Conservation (phyloP, 495 filamentous ascomycete genomes). For the Trichoderma gamsii region DNA sequence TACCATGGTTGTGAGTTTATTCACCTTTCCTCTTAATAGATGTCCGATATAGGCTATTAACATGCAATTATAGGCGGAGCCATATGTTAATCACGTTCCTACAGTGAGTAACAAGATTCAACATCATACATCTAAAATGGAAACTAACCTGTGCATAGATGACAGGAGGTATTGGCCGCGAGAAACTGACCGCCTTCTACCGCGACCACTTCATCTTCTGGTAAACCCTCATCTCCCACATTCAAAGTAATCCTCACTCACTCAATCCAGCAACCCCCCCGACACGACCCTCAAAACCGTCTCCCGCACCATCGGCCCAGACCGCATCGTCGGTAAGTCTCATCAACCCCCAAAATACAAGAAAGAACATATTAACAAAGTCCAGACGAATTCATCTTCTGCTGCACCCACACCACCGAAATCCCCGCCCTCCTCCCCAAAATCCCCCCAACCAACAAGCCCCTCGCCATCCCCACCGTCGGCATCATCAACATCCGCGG, state of each 20-base stretch:
- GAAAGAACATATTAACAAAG: too few relatives aligned
- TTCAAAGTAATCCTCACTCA: neutral
- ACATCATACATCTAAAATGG: neutral
- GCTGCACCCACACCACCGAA: constrained; percentile 55
- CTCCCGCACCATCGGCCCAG: constrained; percentile 59
- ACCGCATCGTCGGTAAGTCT: constrained; percentile 38
- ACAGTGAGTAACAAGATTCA: constrained; percentile 25
- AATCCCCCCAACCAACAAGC: constrained; percentile 61
- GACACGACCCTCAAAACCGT: constrained; percentile 64
- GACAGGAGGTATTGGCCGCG: constrained; percentile 68
- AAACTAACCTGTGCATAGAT: constrained; percentile 19
- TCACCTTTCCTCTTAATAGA: neutral
- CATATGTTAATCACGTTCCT: constrained; percentile 56
- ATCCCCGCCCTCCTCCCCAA: constrained; percentile 45
- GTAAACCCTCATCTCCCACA: neutral
- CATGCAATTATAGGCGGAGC: constrained; percentile 33
- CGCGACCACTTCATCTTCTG: constrained; percentile 62
- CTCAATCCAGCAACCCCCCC: constrained; percentile 48
- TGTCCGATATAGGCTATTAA: neutral
- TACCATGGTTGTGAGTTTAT: constrained; percentile 5
- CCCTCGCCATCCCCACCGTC: constrained; percentile 65
- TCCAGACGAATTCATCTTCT: constrained; percentile 48
- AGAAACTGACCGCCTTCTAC: constrained; percentile 66
- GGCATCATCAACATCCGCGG: constrained; percentile 69
- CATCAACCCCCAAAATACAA: too few relatives aligned